Evolutionary conservation across 1,284 basidiomycete genomes (phyloP), one percentile per base, ranked within the genome.

Genomic region (Gymnopus androsaceus): DNA sequence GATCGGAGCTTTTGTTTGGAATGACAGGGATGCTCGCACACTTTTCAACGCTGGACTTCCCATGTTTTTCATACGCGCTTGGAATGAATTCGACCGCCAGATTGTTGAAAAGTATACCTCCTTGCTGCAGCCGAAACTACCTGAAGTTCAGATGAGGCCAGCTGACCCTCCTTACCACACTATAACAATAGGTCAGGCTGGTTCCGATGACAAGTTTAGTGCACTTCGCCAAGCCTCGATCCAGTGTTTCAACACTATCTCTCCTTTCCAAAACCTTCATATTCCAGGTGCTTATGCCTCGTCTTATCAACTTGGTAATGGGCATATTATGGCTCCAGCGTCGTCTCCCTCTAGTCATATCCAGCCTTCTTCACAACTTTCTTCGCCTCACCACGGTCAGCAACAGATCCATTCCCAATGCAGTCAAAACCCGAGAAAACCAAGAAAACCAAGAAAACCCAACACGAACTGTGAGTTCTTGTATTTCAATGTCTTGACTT

Each of bases 1-100:
- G 31, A 55, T 55, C 17, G 54, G 54, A 8, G 54, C 54, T 19
- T 55, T 55, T 23, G 54, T 55, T 8, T 55, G 54, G 54, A 49
- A 55, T 27, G 36, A 48, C 36, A 49, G 4, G 19, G 45, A 55
- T 19, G 54, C 54, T 2, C n/a, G 28, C 23, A 2, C 31, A 15
- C 45, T 55, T 8, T 48, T 40, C 28, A 17, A 31, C n/a, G 34
- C 46, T 14, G 45, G 38, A 19, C 23, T 55, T 25, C 54, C 54
- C 4, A 14, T 48, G 3, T 55, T 38, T 19, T 49, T 38, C 28
- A 17, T 55, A 3, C 19, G 54, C 5, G 34, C 19, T 27, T 55
- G 37, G 34, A 41, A 14, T 17, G 14, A 38, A 19, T 48, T 55
- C 41, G 19, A 38, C 27, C 17, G 4, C 6, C 54, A 49, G 38